Conservation (phyloP, 495 filamentous ascomycete species). For the Aspergillus cristatus region DNA sequence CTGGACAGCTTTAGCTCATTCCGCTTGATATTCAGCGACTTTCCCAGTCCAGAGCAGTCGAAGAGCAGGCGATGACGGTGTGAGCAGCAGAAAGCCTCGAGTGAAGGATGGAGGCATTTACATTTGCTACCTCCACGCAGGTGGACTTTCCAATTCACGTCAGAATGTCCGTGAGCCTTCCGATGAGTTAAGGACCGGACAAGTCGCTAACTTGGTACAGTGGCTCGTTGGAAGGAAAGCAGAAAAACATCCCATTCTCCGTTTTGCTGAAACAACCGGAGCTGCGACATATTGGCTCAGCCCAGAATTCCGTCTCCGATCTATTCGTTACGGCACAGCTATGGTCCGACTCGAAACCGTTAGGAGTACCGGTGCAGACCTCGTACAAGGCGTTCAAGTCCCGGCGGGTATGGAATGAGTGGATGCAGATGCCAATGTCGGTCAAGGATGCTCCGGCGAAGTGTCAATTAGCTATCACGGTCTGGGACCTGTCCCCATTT, state of each 20-base stretch:
- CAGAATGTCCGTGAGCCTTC: conserved; percentile 55
- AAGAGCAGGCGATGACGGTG: too few relatives aligned
- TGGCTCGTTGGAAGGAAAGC: conserved; percentile 78
- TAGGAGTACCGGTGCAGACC: conserved; percentile 87
- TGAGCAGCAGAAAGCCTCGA: not conserved
- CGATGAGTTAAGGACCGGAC: conserved; percentile 4
- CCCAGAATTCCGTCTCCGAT: conserved; percentile 64
- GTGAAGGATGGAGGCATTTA: conserved; percentile 76
- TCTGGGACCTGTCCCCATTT: conserved; percentile 88
- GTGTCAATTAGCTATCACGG: conserved; percentile 80
- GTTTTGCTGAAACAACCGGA: conserved; percentile 68
- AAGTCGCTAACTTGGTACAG: conserved; percentile 31
- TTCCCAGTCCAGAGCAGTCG: too few relatives aligned
- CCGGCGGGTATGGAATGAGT: conserved; percentile 86
- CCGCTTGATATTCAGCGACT: too few relatives aligned
- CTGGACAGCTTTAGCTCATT: too few relatives aligned
- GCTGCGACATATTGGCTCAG: conserved; percentile 76
- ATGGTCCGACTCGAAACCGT: conserved; percentile 91
- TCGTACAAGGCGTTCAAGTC: conserved; percentile 81
- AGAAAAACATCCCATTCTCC: conserved; percentile 68
- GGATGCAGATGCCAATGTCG: conserved; percentile 77
- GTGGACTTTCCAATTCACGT: conserved; percentile 72
- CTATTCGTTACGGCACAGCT: conserved; percentile 87
- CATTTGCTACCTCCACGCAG: conserved; percentile 78
- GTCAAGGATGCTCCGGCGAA: conserved; percentile 71